Evolutionary conservation across 2,329 filamentous ascomycete genomes (phyloP), one percentile per base, ranked within the genome.

Genomic region (Aspergillus luchuensis): DNA sequence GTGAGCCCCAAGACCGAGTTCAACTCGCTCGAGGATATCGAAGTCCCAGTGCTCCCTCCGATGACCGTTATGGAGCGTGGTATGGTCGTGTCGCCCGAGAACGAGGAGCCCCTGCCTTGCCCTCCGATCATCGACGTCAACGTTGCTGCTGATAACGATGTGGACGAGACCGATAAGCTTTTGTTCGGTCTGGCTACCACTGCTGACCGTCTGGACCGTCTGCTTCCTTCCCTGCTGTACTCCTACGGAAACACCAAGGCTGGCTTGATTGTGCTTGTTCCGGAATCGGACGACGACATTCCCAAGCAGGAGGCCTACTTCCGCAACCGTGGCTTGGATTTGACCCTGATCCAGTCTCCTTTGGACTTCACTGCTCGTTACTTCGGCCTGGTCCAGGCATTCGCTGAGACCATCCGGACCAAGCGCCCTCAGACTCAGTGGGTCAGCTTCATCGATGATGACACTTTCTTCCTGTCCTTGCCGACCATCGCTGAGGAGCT

Each of bases 371-470:
- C 76, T 48, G 75, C 74, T 59, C 77, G 77, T 53, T 79, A 79
- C 63, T 79, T 79, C 53, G 74, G 76, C 55, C 71, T 79, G 53
- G 75, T 79, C 8, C 69, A 77, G 63, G 77, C 75, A 1, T 78
- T 79, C 62, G 69, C 69, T 6, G 68, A 77, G 25, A 68, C 72
- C 61, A 78, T 79, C 60, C 71, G 73, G 56, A 73, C 70, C 52
- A 66, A 74, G 61, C 75, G 75, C 45, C 76, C 76, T 28, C 68
- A 78, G 58, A 79, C 75, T 51, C 73, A 68, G 23, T 79, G 77
- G 77, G 71, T 79, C 53, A 71, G 75, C 64, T 79, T 76, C 63
- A 77, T 78, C 23, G 78, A 80, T 52, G 78, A 80, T 57, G 78
- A 80, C 57, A 80, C 77, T 30, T 80, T 77, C 68, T 79, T 78